Base-by-base conservation (phyloP, 208 protist genomes). In the Phytomonas serpens region DNA sequence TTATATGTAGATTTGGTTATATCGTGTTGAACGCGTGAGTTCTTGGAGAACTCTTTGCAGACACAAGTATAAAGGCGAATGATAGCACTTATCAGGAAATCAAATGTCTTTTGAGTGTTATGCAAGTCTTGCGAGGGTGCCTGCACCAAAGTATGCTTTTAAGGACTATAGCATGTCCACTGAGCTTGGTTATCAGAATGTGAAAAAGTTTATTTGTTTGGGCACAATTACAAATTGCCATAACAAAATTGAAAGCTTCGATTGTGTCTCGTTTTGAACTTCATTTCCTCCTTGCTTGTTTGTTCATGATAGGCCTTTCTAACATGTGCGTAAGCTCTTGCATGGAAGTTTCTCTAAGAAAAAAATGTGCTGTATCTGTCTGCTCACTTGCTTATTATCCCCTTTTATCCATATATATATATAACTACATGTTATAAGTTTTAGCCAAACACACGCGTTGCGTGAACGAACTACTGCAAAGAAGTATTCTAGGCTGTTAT, bases 371-470 rank as follows among this genome's bases (percentile, higher is more conserved):
- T 16, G 10, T 61, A 51, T 61, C 2, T 57, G 61, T 57, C 13
- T 42, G 38, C 5, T 68, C 38, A 31, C 29, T 14, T 69, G 14
- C 65, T 52, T 71, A 33, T 37, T 13, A 69, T 30, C 10, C 33
- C 61, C 36, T 63, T 32, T 71, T 37, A 61, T 34, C 13, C 47
- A 34, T 65, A 51, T 34, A 64, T 34, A 32, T 42, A 63, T 68
- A 64, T 64, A 23, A 37, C 13, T 68, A 47, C 32, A 62, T 69
- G 2, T 68, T 19, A n/a, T 72, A 69, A 30, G 27, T 67, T 69
- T 62, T 33, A 30, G 40, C 40, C 40, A 47, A 47, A 64, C 61
- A 23, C 61, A 69, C 29, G 42, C 23, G 66, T 16, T 19, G 34
- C 36, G 38, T 69, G 66, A 63, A 34, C 23, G 0, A 66, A 27